Evolutionary conservation across 768 basidiomycete species (phyloP).

Genomic region (Russula dissimulans): DNA sequence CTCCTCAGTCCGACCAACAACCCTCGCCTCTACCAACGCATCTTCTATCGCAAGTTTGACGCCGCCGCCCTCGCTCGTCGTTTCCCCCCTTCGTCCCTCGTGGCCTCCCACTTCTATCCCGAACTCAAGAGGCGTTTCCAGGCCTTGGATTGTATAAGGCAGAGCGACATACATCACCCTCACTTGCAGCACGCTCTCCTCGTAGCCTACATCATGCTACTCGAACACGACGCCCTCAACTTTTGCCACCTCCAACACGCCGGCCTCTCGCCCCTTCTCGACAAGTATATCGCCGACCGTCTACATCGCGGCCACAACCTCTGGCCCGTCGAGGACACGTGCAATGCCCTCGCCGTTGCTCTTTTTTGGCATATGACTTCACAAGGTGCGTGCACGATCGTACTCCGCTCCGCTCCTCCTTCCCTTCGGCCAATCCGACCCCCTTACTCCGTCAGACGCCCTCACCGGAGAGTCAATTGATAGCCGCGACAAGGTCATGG

Average conservation of each 20-base stretch:
- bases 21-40: slow-evolving; percentile 57
- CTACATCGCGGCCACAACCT: slow-evolving; percentile 4
- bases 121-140: slow-evolving; percentile 14
- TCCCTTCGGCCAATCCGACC: neutral
- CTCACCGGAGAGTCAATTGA: slow-evolving; percentile 14
- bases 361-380: slow-evolving; percentile 20
- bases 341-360: slow-evolving; percentile 15
- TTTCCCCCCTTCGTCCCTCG: slow-evolving; percentile 33
- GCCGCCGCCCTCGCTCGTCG: slow-evolving; percentile 38
- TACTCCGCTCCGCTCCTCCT: neutral
- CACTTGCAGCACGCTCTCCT: slow-evolving; percentile 4
- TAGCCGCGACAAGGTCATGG: slow-evolving; percentile 7
- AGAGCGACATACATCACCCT: slow-evolving; percentile 1
- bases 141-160: slow-evolving; percentile 8
- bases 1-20: slow-evolving; percentile 45
- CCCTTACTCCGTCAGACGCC: slow-evolving; percentile 6
- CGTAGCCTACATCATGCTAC: slow-evolving; percentile 15
- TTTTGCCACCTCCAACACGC: slow-evolving; percentile 1
- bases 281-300: slow-evolving; percentile 3
- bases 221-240: slow-evolving; percentile 18
- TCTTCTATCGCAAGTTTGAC: slow-evolving; percentile 67
- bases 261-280: slow-evolving; percentile 6
- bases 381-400: slow-evolving; percentile 16
- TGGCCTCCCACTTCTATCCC: slow-evolving; percentile 38
- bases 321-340: slow-evolving; percentile 15